Evolutionary conservation across 2,329 filamentous ascomycete genomes (phyloP), one percentile per base, ranked within the genome.

Genomic region (Penicillium glabrum): DNA sequence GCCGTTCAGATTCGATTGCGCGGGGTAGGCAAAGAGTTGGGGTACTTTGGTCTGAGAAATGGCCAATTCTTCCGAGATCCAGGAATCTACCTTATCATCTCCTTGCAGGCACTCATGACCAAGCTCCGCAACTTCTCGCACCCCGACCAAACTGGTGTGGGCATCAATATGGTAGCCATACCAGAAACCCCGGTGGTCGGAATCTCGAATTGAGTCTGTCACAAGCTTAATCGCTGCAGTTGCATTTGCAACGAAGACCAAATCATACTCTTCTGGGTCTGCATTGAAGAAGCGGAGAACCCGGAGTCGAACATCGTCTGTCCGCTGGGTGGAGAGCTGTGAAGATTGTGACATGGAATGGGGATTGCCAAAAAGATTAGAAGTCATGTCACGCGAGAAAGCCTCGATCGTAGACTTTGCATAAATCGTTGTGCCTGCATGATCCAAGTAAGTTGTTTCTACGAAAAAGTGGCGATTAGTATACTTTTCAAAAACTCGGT

Each of bases 1-100:
- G 3, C 93, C 93, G 62, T 93, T 89, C 89, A 97, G 89, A 69
- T 97, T 96, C 31, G 93, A 97, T 71, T 98, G 93, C 1, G 88
- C 93, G 8, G 93, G 89, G 70, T 91, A 97, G 27, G 91, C 89
- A 71, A 98, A 91, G 1, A 90, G 72, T 5, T 66, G 60, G 45
- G 70, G 49, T 39, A 68, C 66, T 49, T 65, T 64, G 3, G 57
- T 53, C 19, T 51, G 49, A 19, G 50, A 57, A 8, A 33, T 43
- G 19, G 53, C 53, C 31, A 71, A 58, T 24, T 79, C 75, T 5
- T 29, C 27, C 27, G 73, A 69, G 8, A 93, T 75, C 89, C 90
- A 96, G 1, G 72, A 65, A 16, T 86, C 77, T 9, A 96, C 83
- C 48, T 85, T 85, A 0, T 69, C 70, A 66, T 92, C 85, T 24